Evolutionary conservation across 208 protist genomes (phyloP), one percentile per base, ranked within the genome.

Genomic region (Acanthamoeba culbertsoni): DNA sequence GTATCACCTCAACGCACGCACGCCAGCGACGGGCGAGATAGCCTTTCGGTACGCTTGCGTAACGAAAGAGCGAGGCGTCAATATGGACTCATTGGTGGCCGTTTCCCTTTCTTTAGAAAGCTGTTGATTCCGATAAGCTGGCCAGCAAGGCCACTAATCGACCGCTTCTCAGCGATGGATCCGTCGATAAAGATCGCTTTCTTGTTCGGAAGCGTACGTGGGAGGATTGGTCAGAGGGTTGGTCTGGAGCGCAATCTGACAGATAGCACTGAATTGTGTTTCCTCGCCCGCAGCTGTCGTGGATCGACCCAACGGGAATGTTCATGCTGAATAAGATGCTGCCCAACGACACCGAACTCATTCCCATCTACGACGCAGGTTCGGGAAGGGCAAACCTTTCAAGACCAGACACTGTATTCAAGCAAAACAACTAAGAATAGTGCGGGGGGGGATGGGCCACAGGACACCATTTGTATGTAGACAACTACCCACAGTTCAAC

Each of bases 61-160:
- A n/a, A n/a, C n/a, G n/a, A n/a, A n/a, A n/a, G n/a, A n/a, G n/a
- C n/a, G n/a, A n/a, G n/a, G n/a, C n/a, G n/a, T n/a, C n/a, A n/a
- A n/a, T n/a, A n/a, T n/a, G n/a, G n/a, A n/a, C n/a, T n/a, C 8
- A 55, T 55, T 18, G 12, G 48, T 55, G 8, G 8, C 48, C 18
- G 8, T 68, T 68, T 26, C 7, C 7, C 12, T 26, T n/a, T 68
- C 59, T 33, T 68, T 26, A 77, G 77, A 62, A 88, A 88, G 26
- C 43, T 88, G 48, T n/a, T 88, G n/a, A 62, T 88, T n/a, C 77
- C 77, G 14, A 55, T 88, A 14, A 88, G 62, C 77, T 88, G 77
- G 77, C 48, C 77, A 6, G 77, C 37, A 2, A 55, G 26, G 28
- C 77, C 77, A 4, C 31, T 88, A 8, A 6, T 53, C 46, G 77